Percentiles rank a stretch among this genome's conserved stretches.
phyloP scores from a whole-genome alignment of 78 protist genomes.

The Dictyostelium firmibasis region DNA sequence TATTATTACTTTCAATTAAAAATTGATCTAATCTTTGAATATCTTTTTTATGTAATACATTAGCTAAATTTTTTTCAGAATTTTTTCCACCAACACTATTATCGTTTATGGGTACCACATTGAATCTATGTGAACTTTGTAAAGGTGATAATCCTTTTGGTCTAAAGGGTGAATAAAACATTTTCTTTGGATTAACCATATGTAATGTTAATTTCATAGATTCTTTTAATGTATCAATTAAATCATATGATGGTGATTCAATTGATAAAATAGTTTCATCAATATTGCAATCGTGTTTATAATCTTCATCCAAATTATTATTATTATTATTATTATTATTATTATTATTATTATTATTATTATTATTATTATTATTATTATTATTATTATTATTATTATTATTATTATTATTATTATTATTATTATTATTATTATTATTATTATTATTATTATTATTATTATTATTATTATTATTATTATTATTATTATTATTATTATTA shows the following conservation, averaged over 20 bases:
- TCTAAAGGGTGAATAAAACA: not conserved
- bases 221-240: not conserved
- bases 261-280: not conserved
- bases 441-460: not conserved
- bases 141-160: not conserved
- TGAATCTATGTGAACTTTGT: not conserved
- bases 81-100: not conserved
- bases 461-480: not conserved
- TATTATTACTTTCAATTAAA: not conserved
- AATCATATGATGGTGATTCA: not conserved
- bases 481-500: not conserved
- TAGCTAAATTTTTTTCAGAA: not conserved
- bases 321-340: not conserved
- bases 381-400: not conserved
- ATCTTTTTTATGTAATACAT: not conserved
- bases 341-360: too few relatives aligned
- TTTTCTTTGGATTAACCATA: constrained; percentile 2
- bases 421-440: too few relatives aligned
- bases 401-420: too few relatives aligned
- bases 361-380: not conserved
- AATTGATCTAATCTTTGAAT: not conserved
- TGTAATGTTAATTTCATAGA: constrained; percentile 13
- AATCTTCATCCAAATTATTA: not conserved
- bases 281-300: not conserved
- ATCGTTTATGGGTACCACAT: not conserved